phyloP scores from a whole-genome alignment of 179 eudicot genomes.

The Pouteria campechiana region DNA sequence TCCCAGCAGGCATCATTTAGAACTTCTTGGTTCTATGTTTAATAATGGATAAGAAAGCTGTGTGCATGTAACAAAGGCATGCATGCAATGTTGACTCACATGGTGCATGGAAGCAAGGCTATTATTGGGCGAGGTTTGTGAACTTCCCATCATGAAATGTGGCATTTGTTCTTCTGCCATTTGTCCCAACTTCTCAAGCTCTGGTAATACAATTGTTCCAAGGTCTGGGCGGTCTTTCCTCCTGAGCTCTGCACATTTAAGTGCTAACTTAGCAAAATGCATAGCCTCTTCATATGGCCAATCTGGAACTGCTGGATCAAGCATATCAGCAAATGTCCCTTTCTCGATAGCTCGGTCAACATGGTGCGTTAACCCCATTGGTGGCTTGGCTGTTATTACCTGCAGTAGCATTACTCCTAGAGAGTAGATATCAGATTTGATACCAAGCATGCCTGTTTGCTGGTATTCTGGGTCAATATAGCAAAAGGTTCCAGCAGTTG shows the following conservation, averaged over 20 bases:
- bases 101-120: conserved; percentile 15
- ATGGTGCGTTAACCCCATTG: conserved; percentile 39
- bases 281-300: conserved; percentile 44
- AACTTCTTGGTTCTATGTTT: no score
- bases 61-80: no score
- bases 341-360: conserved; percentile 28
- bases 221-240: conserved; percentile 48
- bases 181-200: conserved; percentile 22
- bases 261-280: conserved; percentile 24
- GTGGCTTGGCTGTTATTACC: conserved; percentile 36
- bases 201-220: conserved; percentile 25
- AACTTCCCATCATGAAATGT: background rate
- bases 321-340: conserved; percentile 21
- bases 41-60: no score
- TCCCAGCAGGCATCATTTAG: no score
- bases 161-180: conserved; percentile 22
- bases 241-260: conserved; percentile 34
- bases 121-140: conserved; percentile 8
- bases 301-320: conserved; percentile 31
- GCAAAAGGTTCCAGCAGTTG: conserved; percentile 53
- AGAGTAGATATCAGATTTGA: conserved; percentile 42
- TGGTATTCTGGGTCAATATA: conserved; percentile 56
- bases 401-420: conserved; percentile 37
- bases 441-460: conserved; percentile 51
- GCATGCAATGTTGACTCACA: no score